phyloP scores from a whole-genome alignment of 495 filamentous ascomycete genomes.

The Annulohypoxylon moriforme region DNA sequence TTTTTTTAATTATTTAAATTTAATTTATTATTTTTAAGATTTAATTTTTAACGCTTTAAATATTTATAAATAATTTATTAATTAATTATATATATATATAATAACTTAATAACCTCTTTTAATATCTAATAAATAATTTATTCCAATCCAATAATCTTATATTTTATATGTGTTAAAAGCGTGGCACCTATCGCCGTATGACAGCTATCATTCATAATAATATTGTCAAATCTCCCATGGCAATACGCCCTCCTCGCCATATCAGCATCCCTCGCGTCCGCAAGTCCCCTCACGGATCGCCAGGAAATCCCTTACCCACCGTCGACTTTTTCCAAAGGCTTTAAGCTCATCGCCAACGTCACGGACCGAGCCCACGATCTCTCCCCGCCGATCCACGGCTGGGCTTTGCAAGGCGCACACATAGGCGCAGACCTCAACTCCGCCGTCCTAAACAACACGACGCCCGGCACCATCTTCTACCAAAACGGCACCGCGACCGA shows the following conservation, averaged over 20 bases:
- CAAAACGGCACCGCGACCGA: conserved; percentile 51
- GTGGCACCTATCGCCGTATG: too few relatives aligned
- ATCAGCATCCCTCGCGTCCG: not conserved
- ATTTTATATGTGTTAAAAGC: too few relatives aligned
- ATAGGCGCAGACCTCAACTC: conserved; percentile 46
- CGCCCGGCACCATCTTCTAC: conserved; percentile 48
- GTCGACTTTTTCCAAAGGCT: conserved; percentile 40
- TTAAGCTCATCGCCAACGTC: conserved; percentile 49
- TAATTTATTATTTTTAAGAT: too few relatives aligned
- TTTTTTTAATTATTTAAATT: too few relatives aligned
- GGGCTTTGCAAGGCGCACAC: conserved; percentile 41
- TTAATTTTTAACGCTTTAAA: too few relatives aligned
- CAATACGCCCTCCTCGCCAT: conserved; percentile 4
- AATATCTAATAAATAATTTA: too few relatives aligned
- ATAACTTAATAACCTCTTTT: too few relatives aligned
- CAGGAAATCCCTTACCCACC: conserved; percentile 15
- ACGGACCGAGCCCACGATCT: conserved; percentile 43
- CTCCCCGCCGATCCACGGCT: conserved; percentile 43
- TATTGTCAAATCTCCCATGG: not conserved
- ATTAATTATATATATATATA: too few relatives aligned
- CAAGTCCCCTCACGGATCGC: conserved; percentile 1
- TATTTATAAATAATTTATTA: too few relatives aligned
- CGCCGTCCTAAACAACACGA: conserved; percentile 44
- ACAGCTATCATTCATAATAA: not conserved
- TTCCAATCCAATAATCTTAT: too few relatives aligned